A percentile compares a stretch with the other conserved stretches of the same genome.
Evolutionary conservation across 129 eudicot species (phyloP).

Genomic region (Centrapalus pauciflorus): DNA sequence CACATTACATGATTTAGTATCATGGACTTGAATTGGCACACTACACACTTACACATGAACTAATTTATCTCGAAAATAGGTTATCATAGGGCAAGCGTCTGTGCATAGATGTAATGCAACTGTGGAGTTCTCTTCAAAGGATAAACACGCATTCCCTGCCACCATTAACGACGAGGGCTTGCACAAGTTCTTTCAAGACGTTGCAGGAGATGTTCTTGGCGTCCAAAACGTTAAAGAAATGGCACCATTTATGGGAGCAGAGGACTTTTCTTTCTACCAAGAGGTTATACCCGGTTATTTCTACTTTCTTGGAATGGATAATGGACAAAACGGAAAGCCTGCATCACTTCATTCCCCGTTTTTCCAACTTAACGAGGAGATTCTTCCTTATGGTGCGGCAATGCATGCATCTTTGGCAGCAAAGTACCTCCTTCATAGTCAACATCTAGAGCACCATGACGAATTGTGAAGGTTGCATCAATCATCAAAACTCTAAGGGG

Average conservation of each 20-base stretch:
- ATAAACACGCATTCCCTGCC: slow-evolving; percentile 23
- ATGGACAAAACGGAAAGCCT: slow-evolving; percentile 12
- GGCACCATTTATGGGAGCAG: slow-evolving; percentile 26
- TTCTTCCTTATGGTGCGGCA: slow-evolving; percentile 41
- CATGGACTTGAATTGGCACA: too few relatives aligned
- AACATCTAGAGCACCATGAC: background rate
- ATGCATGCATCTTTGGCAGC: slow-evolving; percentile 29
- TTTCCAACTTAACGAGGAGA: slow-evolving; percentile 32
- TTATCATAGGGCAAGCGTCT: slow-evolving; percentile 25
- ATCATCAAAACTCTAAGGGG: background rate
- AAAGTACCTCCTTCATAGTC: slow-evolving; percentile 18
- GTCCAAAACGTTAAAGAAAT: slow-evolving; percentile 22
- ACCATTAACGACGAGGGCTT: slow-evolving; percentile 26
- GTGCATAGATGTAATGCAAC: slow-evolving; percentile 34
- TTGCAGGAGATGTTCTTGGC: slow-evolving; percentile 28
- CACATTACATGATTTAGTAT: background rate
- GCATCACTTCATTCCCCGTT: slow-evolving; percentile 26
- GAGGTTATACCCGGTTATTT: slow-evolving; percentile 35
- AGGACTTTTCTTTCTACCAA: slow-evolving; percentile 34
- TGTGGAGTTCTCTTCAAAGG: slow-evolving; percentile 13
- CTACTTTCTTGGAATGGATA: slow-evolving; percentile 31
- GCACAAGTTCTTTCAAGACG: slow-evolving; percentile 18
- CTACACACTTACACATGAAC: too few relatives aligned
- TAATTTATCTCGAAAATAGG: slow-evolving; percentile 15
- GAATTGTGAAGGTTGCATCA: slow-evolving; percentile 31